Conservation (phyloP, 2,329 filamentous ascomycete genomes). For the Xenoacremonium recifei region DNA sequence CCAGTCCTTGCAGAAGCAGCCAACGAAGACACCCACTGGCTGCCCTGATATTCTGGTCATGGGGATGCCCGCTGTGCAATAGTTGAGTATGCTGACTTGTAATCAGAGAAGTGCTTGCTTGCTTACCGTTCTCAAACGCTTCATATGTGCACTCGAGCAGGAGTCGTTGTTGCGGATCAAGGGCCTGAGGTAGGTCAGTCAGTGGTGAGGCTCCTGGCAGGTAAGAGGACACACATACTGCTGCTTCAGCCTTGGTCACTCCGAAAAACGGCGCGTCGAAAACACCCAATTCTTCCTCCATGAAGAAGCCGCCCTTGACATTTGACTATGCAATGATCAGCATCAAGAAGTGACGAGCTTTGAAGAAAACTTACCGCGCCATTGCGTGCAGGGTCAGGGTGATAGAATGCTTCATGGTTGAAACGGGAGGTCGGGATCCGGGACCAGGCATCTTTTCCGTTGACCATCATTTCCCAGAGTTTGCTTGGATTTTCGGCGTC, state of each 20-base stretch:
- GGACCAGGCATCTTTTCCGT: slow-evolving; percentile 26
- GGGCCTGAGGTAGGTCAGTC: too few relatives aligned
- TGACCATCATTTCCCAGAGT: slow-evolving; percentile 30
- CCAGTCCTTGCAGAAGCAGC: slow-evolving; percentile 39
- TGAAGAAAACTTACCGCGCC: too few relatives aligned
- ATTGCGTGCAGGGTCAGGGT: too few relatives aligned
- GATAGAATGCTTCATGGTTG: slow-evolving; percentile 18
- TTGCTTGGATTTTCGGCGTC: slow-evolving; percentile 29
- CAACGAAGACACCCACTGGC: slow-evolving; percentile 35
- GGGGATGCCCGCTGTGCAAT: slow-evolving; percentile 34
- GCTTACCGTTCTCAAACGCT: slow-evolving; percentile 37
- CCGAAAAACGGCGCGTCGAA: slow-evolving; percentile 42
- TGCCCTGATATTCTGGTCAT: slow-evolving; percentile 26
- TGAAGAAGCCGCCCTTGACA: slow-evolving; percentile 27
- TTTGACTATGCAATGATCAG: not conserved
- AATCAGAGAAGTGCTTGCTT: too few relatives aligned
- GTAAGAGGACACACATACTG: too few relatives aligned
- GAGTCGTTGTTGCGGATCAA: slow-evolving; percentile 39
- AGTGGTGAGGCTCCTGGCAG: too few relatives aligned
- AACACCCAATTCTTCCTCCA: slow-evolving; percentile 29
- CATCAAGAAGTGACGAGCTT: too few relatives aligned
- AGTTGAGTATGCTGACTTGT: too few relatives aligned
- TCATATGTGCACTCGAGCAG: slow-evolving; percentile 33
- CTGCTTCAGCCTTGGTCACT: slow-evolving; percentile 8
- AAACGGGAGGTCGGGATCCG: slow-evolving; percentile 30